These are phyloP conservation scores for Xylaria cubensis DNA, from an alignment of 495 filamentous ascomycete species.

Conservation along the genomic window DNA sequence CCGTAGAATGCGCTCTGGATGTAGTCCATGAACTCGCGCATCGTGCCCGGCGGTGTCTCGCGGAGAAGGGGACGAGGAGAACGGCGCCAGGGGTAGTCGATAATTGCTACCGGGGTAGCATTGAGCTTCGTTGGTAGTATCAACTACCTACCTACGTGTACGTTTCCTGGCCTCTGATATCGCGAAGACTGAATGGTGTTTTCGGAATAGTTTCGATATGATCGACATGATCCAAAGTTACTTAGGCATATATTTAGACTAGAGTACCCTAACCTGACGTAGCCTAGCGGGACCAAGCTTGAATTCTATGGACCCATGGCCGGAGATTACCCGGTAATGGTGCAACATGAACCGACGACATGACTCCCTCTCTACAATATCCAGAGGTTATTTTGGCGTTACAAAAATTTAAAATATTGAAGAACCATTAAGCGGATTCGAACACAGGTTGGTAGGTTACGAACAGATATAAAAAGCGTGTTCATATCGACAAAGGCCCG, in stretches of 20 bases:
- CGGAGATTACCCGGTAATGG: conserved; percentile 15
- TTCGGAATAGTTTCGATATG: background rate
- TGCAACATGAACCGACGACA: background rate
- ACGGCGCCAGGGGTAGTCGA: background rate
- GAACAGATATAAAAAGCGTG: background rate
- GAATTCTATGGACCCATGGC: background rate
- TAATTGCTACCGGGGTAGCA: conserved; percentile 23
- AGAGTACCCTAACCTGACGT: background rate
- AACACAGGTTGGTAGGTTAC: background rate
- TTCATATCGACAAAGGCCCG: background rate
- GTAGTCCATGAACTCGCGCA: conserved; percentile 99
- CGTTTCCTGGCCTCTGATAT: background rate
- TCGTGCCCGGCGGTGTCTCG: conserved; percentile 43
- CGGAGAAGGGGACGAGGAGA: background rate
- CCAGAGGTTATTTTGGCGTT: background rate
- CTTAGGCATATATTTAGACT: background rate
- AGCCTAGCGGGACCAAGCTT: background rate
- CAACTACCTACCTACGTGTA: background rate
- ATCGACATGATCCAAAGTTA: background rate
- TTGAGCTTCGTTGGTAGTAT: conserved; percentile 11
- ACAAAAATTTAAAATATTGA: background rate
- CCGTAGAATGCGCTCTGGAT: conserved; percentile 91
- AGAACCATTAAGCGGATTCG: background rate
- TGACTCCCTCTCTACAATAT: background rate
- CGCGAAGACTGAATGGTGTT: background rate